Percentiles rank a stretch among this genome's conserved stretches.
Conservation (phyloP, 1,284 basidiomycete species). For the Ganoderma sinense region DNA sequence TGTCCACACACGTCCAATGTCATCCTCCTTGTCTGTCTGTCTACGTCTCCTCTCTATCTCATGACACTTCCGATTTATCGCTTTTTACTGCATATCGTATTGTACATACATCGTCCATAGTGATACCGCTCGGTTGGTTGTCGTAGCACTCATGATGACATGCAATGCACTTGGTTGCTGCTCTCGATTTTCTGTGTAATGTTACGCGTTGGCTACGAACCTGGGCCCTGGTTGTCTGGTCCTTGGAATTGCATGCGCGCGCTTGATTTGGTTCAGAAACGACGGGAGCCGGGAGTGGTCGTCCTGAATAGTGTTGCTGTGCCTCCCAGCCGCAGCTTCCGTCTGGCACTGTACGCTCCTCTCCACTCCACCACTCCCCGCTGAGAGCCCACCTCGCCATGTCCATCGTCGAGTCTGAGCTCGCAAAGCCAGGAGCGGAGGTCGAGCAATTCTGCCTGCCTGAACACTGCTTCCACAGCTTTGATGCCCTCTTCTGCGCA, state of each 20-base stretch:
- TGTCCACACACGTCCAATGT: slow-evolving; percentile 20
- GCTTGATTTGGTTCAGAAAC: background rate
- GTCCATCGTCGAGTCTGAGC: slow-evolving; percentile 57
- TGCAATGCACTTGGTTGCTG: slow-evolving; percentile 28
- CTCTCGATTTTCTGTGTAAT: slow-evolving; percentile 12
- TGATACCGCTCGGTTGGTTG: slow-evolving; percentile 30
- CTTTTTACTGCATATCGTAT: slow-evolving; percentile 34
- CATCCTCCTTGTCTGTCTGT: slow-evolving; percentile 16
- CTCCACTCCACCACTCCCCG: slow-evolving; percentile 26
- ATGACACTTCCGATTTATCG: slow-evolving; percentile 34
- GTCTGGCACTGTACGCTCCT: slow-evolving; percentile 28
- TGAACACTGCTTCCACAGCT: slow-evolving; percentile 82
- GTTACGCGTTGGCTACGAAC: background rate
- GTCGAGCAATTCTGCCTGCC: slow-evolving; percentile 60
- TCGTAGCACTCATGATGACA: slow-evolving; percentile 26
- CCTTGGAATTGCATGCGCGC: background rate
- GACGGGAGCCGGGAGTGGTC: background rate
- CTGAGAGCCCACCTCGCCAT: slow-evolving; percentile 43
- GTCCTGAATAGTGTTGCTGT: background rate
- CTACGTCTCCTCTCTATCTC: slow-evolving; percentile 10
- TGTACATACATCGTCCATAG: slow-evolving; percentile 37
- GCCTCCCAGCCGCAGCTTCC: background rate
- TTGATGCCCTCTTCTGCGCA: slow-evolving; percentile 80
- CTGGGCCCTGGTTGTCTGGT: background rate
- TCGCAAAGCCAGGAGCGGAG: slow-evolving; percentile 43